Evolutionary conservation across 2,329 filamentous ascomycete genomes (phyloP).

Genomic region (Fusarium sterilihyphosum): DNA sequence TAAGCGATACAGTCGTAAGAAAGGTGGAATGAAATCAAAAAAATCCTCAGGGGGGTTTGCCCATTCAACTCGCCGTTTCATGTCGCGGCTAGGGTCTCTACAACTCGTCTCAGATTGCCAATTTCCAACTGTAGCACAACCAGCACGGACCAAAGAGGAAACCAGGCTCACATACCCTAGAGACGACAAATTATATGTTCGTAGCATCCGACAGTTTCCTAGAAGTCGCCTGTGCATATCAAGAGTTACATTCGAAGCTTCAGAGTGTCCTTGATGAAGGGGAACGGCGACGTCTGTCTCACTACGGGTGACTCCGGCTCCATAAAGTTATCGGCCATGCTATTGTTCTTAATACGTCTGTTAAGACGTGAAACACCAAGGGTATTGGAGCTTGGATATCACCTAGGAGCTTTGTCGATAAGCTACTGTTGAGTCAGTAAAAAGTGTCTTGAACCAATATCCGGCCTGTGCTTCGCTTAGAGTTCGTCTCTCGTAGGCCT

Average conservation of each 20-base stretch:
- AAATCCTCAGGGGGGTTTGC: conserved; percentile 19
- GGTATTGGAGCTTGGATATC: not conserved
- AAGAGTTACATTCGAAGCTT: conserved; percentile 19
- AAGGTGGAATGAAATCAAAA: conserved; percentile 1
- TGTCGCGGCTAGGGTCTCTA: conserved; percentile 25
- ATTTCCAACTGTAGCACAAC: conserved; percentile 35
- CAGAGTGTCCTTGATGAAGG: not conserved
- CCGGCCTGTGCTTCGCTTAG: conserved; percentile 9
- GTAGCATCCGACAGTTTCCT: not conserved
- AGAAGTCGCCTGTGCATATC: not conserved
- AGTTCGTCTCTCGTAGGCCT: not conserved
- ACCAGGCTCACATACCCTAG: conserved; percentile 15
- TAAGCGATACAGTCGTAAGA: not conserved
- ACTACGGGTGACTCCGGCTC: conserved; percentile 16
- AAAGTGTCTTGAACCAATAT: conserved; percentile 4
- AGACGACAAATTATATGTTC: not conserved
- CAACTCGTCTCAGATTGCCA: conserved; percentile 42
- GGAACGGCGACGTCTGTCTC: conserved; percentile 13
- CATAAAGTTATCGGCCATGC: conserved; percentile 30
- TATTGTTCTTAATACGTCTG: conserved; percentile 24
- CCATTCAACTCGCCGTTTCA: conserved; percentile 37
- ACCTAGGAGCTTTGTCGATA: not conserved
- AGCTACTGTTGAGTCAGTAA: not conserved
- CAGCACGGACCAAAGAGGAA: conserved; percentile 11
- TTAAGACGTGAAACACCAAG: conserved; percentile 30